Base-by-base conservation (phyloP, 768 basidiomycete species). In the Lentinus tigrinus region DNA sequence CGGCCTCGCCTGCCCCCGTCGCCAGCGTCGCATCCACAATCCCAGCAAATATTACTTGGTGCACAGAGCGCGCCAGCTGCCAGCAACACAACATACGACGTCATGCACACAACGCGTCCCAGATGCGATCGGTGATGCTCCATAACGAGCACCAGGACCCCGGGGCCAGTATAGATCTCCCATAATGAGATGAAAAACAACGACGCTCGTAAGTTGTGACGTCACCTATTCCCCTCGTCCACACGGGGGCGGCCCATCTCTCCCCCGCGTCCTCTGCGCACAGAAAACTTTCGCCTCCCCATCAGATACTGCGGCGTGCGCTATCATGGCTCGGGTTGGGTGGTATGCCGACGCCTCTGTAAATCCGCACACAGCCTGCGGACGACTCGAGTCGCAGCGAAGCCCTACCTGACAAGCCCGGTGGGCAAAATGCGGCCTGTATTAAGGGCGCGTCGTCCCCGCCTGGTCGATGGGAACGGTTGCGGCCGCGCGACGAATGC, bases 71-170 rank as follows among this genome's bases (percentile, higher is more conserved):
- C n/a, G n/a, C n/a, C n/a, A n/a, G n/a, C n/a, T n/a, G n/a, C n/a
- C n/a, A n/a, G 40, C 38, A 44, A 37, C 31, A 63, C 63, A 57
- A 50, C 61, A n/a, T 58, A 51, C 54, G 47, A 46, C 43, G 58
- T 47, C 52, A 48, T 34, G 21, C 27, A 27, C 28, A 36, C 47
- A 17, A 2, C 14, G 2, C 1, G 10, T 34, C 13, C 47, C 27
- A 34, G 13, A 31, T 28, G 26, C 14, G 47, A 28, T 13, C 28
- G 14, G 8, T 48, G 47, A 28, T 48, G 27, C 47, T 31, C 26
- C 27, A 46, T 46, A 11, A 26, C 7, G 19, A 21, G 44, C 6
- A 21, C 43, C 13, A 40, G 53, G 58, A 59, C 58, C 58, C 53
- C 58, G 58, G 49, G 36, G 14, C 10, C 10, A 38, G 36, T n/a